These are phyloP conservation scores for Vickermania spadyakhi DNA, from an alignment of 208 protist species.

Conservation along the genomic window DNA sequence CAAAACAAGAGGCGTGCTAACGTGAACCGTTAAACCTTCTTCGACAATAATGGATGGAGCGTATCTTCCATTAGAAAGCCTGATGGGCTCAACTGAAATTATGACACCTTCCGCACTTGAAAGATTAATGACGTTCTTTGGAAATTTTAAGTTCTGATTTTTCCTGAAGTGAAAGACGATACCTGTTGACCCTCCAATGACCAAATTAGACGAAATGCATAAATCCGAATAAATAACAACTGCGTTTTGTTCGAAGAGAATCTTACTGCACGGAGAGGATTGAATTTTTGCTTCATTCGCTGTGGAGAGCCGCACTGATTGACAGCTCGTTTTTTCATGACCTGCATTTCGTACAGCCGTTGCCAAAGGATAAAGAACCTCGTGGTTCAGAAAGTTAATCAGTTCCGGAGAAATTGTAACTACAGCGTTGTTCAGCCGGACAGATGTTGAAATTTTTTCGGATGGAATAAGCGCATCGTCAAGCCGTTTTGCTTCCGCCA, in stretches of 20 bases:
- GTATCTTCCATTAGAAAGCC: not conserved
- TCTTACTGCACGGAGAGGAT: not conserved
- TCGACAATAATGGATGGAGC: not conserved
- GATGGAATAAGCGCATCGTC: not conserved
- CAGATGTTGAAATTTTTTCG: not conserved
- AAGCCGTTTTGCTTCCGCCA: not conserved
- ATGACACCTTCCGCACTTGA: not conserved
- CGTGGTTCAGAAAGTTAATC: not conserved
- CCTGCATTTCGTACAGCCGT: not conserved
- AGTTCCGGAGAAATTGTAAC: not conserved
- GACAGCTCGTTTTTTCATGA: not conserved
- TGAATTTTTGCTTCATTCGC: not conserved
- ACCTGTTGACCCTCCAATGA: not conserved
- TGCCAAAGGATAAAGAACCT: not conserved
- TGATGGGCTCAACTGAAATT: not conserved
- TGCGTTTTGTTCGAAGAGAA: not conserved
- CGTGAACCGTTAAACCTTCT: not conserved
- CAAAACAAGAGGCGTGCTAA: not conserved
- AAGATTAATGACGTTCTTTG: not conserved
- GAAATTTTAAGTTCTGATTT: not conserved
- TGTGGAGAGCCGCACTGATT: not conserved
- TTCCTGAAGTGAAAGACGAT: not conserved
- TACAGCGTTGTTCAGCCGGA: not conserved
- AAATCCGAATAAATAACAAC: not conserved
- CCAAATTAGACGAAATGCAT: not conserved